Percentiles rank a stretch among this genome's conserved stretches.
These are phyloP conservation scores for Penium margaritaceum DNA, from an alignment of 139 green algal species.

Conservation along the genomic window DNA sequence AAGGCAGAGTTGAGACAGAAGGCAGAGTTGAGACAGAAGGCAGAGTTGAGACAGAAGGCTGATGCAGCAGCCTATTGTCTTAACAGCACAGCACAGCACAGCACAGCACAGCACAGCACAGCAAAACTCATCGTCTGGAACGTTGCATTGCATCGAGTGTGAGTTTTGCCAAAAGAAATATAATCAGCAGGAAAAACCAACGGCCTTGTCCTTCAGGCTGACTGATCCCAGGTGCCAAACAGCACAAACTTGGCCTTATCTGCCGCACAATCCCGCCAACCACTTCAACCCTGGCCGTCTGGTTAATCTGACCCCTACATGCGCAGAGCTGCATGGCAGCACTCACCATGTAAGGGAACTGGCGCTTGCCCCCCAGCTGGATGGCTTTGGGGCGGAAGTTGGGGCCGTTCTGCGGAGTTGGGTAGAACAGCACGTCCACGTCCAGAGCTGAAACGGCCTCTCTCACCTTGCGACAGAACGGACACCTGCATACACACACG, in stretches of 20 bases:
- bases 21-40: background rate
- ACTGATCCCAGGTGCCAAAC: background rate
- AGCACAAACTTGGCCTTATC: too few relatives aligned
- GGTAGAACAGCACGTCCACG: constrained; percentile 50
- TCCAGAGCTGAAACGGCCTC: constrained; percentile 45
- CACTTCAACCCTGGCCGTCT: too few relatives aligned
- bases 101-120: too few relatives aligned
- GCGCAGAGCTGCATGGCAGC: background rate
- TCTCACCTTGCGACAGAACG: constrained; percentile 37
- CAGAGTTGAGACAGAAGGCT: background rate
- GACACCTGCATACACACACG: background rate
- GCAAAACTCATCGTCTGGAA: too few relatives aligned
- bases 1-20: background rate
- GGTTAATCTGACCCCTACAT: too few relatives aligned
- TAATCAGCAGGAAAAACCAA: background rate
- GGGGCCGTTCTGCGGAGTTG: constrained; percentile 13
- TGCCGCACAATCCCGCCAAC: too few relatives aligned
- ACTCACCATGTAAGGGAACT: constrained; percentile 40
- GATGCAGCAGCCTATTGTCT: too few relatives aligned
- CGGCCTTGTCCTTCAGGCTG: background rate
- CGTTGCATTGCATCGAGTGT: too few relatives aligned
- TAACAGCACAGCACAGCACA: too few relatives aligned
- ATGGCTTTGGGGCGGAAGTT: constrained; percentile 47
- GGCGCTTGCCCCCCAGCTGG: constrained; percentile 36
- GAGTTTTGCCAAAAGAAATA: too few relatives aligned